These are phyloP conservation scores for Aquilaria yunnanensis DNA, from an alignment of 345 rosid species.

Conservation along the genomic window DNA sequence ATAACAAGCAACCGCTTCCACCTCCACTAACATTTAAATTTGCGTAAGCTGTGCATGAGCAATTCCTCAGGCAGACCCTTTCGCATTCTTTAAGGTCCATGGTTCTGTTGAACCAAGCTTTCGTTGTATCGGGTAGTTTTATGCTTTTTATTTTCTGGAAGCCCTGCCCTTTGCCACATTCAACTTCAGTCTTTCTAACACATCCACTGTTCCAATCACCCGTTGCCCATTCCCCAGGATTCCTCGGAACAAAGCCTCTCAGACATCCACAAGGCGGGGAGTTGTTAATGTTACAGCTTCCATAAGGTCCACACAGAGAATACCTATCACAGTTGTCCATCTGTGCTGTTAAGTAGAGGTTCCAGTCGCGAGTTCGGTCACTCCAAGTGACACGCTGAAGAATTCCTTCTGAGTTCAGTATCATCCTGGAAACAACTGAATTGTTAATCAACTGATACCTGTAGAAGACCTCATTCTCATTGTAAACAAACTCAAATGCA, in stretches of 20 bases:
- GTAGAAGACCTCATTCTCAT: constrained; percentile 28
- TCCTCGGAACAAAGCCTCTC: constrained; percentile 36
- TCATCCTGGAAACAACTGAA: constrained; percentile 23
- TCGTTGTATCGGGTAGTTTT: constrained; percentile 40
- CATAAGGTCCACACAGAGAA: constrained; percentile 35
- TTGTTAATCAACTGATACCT: constrained; percentile 19
- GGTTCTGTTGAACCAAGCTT: constrained; percentile 18
- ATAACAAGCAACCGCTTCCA: constrained; percentile 44
- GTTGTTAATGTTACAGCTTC: constrained; percentile 28
- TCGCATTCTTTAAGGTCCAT: constrained; percentile 32
- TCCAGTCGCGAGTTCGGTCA: constrained; percentile 26
- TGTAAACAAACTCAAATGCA: constrained; percentile 17
- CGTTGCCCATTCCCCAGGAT: constrained; percentile 24
- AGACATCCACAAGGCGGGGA: constrained; percentile 34
- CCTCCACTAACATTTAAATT: constrained; percentile 25
- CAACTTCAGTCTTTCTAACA: constrained; percentile 24
- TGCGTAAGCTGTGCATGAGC: constrained; percentile 49
- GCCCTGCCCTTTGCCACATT: constrained; percentile 24
- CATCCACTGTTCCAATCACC: constrained; percentile 40
- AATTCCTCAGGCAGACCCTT: constrained; percentile 30
- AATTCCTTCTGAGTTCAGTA: constrained; percentile 20
- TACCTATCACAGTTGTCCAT: constrained; percentile 39
- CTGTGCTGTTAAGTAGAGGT: constrained; percentile 20
- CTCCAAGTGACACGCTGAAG: constrained; percentile 35
- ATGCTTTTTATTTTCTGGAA: constrained; percentile 22